These are phyloP conservation scores for Cucurbitaria berberidis DNA, from an alignment of 2,329 filamentous ascomycete genomes.

Conservation along the genomic window DNA sequence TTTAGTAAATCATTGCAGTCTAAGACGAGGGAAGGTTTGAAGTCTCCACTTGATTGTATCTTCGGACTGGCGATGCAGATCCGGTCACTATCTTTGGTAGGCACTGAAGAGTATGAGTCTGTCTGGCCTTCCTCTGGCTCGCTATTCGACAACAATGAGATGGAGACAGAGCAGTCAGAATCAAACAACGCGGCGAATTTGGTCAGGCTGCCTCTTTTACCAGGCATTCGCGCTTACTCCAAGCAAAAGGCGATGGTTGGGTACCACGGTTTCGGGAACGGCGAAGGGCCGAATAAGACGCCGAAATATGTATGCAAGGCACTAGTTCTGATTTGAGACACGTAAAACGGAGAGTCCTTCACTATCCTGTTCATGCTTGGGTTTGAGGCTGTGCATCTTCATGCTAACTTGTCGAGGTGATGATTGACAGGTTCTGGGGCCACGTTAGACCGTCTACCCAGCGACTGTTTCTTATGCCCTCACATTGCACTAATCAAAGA, in stretches of 20 bases:
- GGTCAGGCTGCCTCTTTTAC: constrained; percentile 1
- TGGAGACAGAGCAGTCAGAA: background rate
- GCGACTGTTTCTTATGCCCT: too few relatives aligned
- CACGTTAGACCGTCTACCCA: too few relatives aligned
- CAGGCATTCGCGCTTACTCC: background rate
- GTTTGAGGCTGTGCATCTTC: too few relatives aligned
- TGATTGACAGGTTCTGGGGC: too few relatives aligned
- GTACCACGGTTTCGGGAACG: background rate
- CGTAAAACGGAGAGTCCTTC: too few relatives aligned
- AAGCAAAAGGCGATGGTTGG: constrained; percentile 1
- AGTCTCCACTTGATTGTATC: background rate
- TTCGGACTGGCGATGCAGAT: constrained; percentile 1
- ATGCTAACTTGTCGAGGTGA: too few relatives aligned
- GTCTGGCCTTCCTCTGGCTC: background rate
- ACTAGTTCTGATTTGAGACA: background rate
- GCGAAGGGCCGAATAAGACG: background rate
- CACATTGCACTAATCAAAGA: too few relatives aligned
- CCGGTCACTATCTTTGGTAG: background rate
- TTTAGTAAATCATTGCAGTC: background rate
- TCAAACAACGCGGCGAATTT: background rate
- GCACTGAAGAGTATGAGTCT: background rate
- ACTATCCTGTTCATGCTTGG: too few relatives aligned
- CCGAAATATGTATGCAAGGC: background rate
- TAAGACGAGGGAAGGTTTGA: background rate
- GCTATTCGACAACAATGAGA: background rate